Evolutionary conservation across 805 yeast genomes (phyloP), one percentile per base, ranked within the genome.

Genomic region (Saccharomyces paradoxus): DNA sequence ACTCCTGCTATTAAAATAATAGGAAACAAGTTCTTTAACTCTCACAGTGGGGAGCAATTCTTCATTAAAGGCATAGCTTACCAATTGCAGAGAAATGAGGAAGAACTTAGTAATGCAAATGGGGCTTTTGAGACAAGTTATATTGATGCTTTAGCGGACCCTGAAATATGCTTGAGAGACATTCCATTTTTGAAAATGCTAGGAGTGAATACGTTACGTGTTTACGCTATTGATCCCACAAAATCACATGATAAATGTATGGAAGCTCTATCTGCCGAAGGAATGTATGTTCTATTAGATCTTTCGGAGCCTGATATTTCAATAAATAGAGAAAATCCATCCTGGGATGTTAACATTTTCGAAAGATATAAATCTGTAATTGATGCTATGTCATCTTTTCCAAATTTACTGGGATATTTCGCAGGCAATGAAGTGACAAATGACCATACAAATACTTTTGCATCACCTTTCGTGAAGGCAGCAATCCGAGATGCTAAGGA

Each of bases 391-490:
- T 81, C 83, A 56, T 76, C 80, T 63, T 92, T 91, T 74, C 73
- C 84, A 50, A 92, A 92, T 72, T 81, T 89, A 21, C 77, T 92
- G 59, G 99, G 98, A 2, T 91, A 89, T 79, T 91, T 92, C 73
- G 98, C 98, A 29, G 99, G 98, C 58, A 94, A 94, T 73, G 99
- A 92, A 78, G 98, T 94, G 53, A 82, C 92, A 56, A 92, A 91
- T 72, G 89, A 88, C 66, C 74, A 72, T 48, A 74, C 89, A 50
- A 91, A 89, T 72, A 87, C 97, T 13, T 85, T 83, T 62, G 88
- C 97, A 31, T 90, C 97, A 29, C 89, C 97, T 1, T 92, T 84
- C 71, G 96, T 94, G 55, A 94, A 92, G 78, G 97, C 98, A 30
- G 96, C 98, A 17, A 79, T 94, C 58, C 85, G 99, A 72, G 99